These are phyloP conservation scores for Stagonosporopsis cucurbitacearum DNA, from an alignment of 2,329 filamentous ascomycete genomes.

Conservation along the genomic window DNA sequence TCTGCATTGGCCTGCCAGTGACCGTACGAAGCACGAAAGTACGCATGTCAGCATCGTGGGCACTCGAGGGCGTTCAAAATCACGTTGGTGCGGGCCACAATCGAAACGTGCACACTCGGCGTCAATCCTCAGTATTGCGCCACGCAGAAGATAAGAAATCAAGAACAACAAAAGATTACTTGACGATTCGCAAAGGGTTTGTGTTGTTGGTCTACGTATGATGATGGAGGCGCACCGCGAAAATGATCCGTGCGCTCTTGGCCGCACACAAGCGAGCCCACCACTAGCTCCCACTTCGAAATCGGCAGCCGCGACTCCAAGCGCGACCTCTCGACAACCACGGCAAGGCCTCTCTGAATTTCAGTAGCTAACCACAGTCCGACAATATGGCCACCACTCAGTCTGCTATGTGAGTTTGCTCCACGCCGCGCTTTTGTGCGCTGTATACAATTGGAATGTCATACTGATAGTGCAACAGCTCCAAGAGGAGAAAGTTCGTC, in stretches of 20 bases:
- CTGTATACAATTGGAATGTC: constrained; percentile 3
- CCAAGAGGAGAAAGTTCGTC: constrained; percentile 80
- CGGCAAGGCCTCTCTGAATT: constrained; percentile 41
- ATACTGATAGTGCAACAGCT: constrained; percentile 61
- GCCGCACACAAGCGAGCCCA: constrained; percentile 5
- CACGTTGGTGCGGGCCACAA: not conserved
- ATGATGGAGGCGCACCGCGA: not conserved
- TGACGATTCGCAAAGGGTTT: not conserved
- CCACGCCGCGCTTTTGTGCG: not conserved
- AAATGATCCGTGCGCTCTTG: not conserved
- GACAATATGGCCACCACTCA: constrained; percentile 52
- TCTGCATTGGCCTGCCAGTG: not conserved
- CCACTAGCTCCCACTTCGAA: constrained; percentile 15
- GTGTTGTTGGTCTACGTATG: not conserved
- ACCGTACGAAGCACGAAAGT: too few species aligned
- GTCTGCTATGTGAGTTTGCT: constrained; percentile 49
- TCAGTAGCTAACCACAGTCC: constrained; percentile 45
- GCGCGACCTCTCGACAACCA: constrained; percentile 22
- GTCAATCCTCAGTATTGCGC: too few species aligned
- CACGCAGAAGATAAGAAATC: not conserved
- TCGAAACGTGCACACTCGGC: too few species aligned
- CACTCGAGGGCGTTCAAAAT: not conserved
- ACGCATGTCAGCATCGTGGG: not conserved
- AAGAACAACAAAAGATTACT: not conserved
- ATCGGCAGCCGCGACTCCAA: constrained; percentile 13